Base-by-base conservation (phyloP, 2,329 filamentous ascomycete genomes). In the Xylariales sp. region DNA sequence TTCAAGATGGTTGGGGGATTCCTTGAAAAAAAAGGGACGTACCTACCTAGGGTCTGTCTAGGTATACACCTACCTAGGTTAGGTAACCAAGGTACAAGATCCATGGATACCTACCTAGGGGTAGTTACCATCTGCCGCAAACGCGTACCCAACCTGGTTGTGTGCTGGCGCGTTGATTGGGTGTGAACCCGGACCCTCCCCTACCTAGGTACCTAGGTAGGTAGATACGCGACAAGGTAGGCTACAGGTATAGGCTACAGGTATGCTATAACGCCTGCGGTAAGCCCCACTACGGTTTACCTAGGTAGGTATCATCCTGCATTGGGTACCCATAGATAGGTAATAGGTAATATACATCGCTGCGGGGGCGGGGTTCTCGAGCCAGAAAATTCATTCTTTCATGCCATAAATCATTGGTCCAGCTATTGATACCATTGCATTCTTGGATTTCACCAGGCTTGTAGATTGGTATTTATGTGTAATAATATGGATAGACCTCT, bases 291-390 rank as follows among this genome's bases (percentile, higher is more conserved):
- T 63, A 30, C 6, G 3, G 28, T 30, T 30, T 36, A 12, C 28
- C 3, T 30, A 28, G 5, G 32, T 10, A 10, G 8, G 8, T 39
- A 39, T 39, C 36, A 39, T 8, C 36, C 36, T 9, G 8, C 36
- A 39, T 39, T 39, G 6, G 36, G 36, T 32, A 34, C 30, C 12
- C 18, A 32, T 6, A n/a, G n/a, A n/a, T 48, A 39, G 12, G 12
- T 16, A 62, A 6, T 14, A 56, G 1, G 41, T 30, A 62, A 34
- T 16, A 12, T 30, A 69, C 61, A 65, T 69, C 68, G 65, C 61
- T 68, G 68, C 68, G 68, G 68, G 68, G 68, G 68, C 65, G 68
- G 68, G 68, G 68, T 69, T 59, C 36, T 63, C 23, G 41, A 41
- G 36, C 28, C 14, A 28, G 39, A n/a, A 50, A 62, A 49, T 55